These are phyloP conservation scores for Carex cristatella DNA, from an alignment of 176 grass and related monocot genomes.

Conservation along the genomic window DNA sequence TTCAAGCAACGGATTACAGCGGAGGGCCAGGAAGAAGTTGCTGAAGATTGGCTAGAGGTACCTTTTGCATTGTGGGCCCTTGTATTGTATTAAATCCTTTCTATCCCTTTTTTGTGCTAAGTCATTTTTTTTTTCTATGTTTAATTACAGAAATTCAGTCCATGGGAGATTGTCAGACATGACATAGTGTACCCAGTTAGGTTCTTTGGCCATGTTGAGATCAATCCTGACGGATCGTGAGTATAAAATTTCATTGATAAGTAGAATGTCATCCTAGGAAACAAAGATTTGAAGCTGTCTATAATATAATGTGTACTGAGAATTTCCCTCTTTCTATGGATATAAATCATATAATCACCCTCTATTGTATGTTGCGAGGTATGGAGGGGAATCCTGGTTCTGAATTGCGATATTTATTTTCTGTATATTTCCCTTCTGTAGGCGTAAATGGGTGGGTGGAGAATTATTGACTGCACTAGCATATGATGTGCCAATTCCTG, in stretches of 20 bases:
- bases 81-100: slow-evolving; percentile 9
- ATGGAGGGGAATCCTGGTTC: background rate
- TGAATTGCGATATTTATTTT: slow-evolving; percentile 1
- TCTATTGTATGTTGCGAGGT: background rate
- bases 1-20: slow-evolving; percentile 74
- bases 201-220: slow-evolving; percentile 85
- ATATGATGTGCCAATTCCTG: slow-evolving; percentile 96
- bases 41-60: slow-evolving; percentile 99
- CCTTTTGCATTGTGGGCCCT: background rate
- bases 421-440: slow-evolving; percentile 28
- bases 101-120: slow-evolving; percentile 12
- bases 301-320: background rate
- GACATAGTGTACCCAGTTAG: slow-evolving; percentile 78
- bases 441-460: slow-evolving; percentile 84
- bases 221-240: slow-evolving; percentile 79
- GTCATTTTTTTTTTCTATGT: slow-evolving; percentile 7
- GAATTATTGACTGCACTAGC: slow-evolving; percentile 80
- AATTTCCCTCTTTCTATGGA: background rate
- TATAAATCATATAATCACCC: background rate
- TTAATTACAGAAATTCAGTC: slow-evolving; percentile 76
- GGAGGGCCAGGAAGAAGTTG: slow-evolving; percentile 83
- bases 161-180: slow-evolving; percentile 97
- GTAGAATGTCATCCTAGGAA: slow-evolving; percentile 1
- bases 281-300: slow-evolving; percentile 11
- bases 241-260: slow-evolving; percentile 21